A percentile compares a stretch with the other conserved stretches of the same genome.
These are phyloP conservation scores for Chrysopogon serrulatus DNA, from an alignment of 176 grass and related monocot species.

Conservation along the genomic window DNA sequence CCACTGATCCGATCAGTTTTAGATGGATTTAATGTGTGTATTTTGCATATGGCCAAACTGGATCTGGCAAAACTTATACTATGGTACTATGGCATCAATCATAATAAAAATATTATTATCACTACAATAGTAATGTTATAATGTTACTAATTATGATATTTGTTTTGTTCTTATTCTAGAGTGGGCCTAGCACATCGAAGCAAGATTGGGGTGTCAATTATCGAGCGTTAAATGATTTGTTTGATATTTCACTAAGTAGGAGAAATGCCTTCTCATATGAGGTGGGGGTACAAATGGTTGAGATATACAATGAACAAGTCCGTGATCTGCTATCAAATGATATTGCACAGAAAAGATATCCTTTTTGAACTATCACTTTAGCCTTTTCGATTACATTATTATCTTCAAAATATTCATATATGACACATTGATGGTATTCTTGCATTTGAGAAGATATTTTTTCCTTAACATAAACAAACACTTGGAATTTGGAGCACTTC, in stretches of 20 bases:
- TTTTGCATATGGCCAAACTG: slow-evolving; percentile 98
- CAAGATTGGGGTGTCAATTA: slow-evolving; percentile 98
- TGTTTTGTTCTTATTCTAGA: slow-evolving; percentile 43
- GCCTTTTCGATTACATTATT: not conserved
- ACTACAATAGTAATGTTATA: not conserved
- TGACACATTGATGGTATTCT: not conserved
- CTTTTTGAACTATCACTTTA: slow-evolving; percentile 26
- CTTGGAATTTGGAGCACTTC: slow-evolving; percentile 91
- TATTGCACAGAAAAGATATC: slow-evolving; percentile 95
- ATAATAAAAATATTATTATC: not conserved
- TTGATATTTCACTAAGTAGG: slow-evolving; percentile 86
- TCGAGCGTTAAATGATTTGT: slow-evolving; percentile 90
- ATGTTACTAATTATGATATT: not conserved
- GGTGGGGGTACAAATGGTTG: slow-evolving; percentile 96
- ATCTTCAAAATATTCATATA: not conserved
- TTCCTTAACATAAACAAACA: slow-evolving; percentile 49
- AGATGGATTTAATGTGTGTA: slow-evolving; percentile 94
- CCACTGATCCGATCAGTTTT: slow-evolving; percentile 87
- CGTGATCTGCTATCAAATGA: slow-evolving; percentile 86
- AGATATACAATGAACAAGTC: slow-evolving; percentile 99
- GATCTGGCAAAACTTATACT: slow-evolving; percentile 97
- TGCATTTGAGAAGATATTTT: not conserved
- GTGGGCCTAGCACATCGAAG: slow-evolving; percentile 76
- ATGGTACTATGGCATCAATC: slow-evolving; percentile 44
- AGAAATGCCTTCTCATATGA: slow-evolving; percentile 82